These are phyloP conservation scores for Ilyonectria robusta DNA, from an alignment of 2,329 filamentous ascomycete species.

Conservation along the genomic window DNA sequence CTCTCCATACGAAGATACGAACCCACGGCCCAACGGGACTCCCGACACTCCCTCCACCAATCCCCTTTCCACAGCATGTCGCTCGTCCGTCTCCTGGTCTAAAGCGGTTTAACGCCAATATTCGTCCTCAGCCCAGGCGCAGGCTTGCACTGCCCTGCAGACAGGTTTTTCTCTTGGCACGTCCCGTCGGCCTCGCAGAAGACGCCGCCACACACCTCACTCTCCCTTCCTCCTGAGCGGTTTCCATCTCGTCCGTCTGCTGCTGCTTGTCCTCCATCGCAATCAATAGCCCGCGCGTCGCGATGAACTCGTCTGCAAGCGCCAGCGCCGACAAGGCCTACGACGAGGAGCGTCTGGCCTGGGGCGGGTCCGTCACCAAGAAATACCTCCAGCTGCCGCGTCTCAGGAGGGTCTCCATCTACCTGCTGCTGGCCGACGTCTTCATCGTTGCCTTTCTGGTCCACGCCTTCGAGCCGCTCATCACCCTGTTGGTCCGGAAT, in stretches of 20 bases:
- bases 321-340: constrained; percentile 26
- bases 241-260: too few relatives aligned
- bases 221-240: too few relatives aligned
- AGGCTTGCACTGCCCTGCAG: too few relatives aligned
- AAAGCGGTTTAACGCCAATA: too few relatives aligned
- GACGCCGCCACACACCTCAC: too few relatives aligned
- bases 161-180: too few relatives aligned
- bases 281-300: background rate
- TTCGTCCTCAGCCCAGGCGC: too few relatives aligned
- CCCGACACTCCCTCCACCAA: constrained; percentile 22
- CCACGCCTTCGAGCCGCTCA: constrained; percentile 78
- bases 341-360: constrained; percentile 47
- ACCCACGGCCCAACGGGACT: too few relatives aligned
- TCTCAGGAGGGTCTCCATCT: constrained; percentile 60
- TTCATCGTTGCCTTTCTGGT: constrained; percentile 75
- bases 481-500: constrained; percentile 73
- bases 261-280: too few relatives aligned
- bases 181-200: too few relatives aligned
- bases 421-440: constrained; percentile 73
- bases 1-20: too few relatives aligned
- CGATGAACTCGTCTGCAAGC: background rate
- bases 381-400: constrained; percentile 42
- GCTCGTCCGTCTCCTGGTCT: too few relatives aligned
- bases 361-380: constrained; percentile 35
- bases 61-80: background rate